phyloP scores from a whole-genome alignment of 352 stramenopile genomes.

The Thalassiosira livingstoniorum region DNA sequence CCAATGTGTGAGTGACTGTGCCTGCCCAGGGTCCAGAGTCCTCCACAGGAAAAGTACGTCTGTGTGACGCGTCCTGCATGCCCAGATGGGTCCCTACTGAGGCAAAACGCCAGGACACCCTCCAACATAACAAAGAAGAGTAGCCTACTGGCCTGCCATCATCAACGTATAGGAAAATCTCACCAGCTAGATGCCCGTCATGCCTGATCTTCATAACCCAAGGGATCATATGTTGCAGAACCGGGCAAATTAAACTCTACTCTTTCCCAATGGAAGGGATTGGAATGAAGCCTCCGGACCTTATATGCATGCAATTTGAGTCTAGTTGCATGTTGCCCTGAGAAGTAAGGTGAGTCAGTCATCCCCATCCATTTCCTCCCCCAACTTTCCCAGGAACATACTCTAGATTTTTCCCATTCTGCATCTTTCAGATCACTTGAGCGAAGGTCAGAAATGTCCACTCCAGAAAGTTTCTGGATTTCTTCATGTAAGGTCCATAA shows the following conservation, averaged over 20 bases:
- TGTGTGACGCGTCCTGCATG: not conserved
- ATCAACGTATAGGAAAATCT: conserved; percentile 16
- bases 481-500: conserved; percentile 30
- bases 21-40: not conserved
- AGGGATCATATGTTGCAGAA: not conserved
- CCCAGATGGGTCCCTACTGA: not conserved
- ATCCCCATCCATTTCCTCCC: conserved; percentile 54
- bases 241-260: conserved; percentile 7
- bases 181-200: not conserved
- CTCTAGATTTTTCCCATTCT: conserved; percentile 14
- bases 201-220: conserved; percentile 9
- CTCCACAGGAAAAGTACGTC: not conserved
- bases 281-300: not conserved
- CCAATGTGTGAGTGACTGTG: not conserved
- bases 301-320: conserved; percentile 19
- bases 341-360: conserved; percentile 47
- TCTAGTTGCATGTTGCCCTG: conserved; percentile 15
- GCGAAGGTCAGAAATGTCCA: conserved; percentile 23
- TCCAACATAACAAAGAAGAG: not conserved
- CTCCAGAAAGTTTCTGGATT: conserved; percentile 26
- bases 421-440: too few species aligned
- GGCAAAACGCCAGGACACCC: not conserved
- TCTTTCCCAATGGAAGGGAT: conserved; percentile 14
- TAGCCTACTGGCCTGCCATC: not conserved
- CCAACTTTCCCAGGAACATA: conserved; percentile 42